Conservation (phyloP, 768 basidiomycete genomes). For the Pluteus cervinus region DNA sequence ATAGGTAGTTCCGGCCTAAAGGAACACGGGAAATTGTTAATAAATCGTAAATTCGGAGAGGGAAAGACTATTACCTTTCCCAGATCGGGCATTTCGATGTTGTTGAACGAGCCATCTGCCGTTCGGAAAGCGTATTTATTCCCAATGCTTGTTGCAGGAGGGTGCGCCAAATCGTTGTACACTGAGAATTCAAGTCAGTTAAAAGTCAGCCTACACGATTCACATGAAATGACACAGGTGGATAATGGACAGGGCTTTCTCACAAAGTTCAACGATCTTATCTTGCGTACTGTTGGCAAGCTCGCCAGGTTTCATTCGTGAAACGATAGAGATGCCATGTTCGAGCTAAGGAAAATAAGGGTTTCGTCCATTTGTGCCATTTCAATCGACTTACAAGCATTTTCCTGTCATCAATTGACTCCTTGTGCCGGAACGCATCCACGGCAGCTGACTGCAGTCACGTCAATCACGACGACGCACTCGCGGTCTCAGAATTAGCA, state of each 20-base stretch:
- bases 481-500: no score
- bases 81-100: constrained; percentile 59
- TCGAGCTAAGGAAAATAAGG: constrained; percentile 48
- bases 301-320: constrained; percentile 46
- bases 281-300: constrained; percentile 31
- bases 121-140: constrained; percentile 58
- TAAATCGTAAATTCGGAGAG: constrained; percentile 1
- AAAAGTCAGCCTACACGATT: constrained; percentile 1
- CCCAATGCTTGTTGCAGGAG: constrained; percentile 64
- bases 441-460: constrained; percentile 45
- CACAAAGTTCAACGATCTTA: constrained; percentile 52
- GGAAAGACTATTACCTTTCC: constrained; percentile 43
- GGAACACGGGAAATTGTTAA: no score
- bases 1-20: constrained; percentile 69
- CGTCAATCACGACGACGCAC: no score
- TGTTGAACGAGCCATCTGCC: constrained; percentile 78
- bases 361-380: constrained; percentile 17
- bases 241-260: no score
- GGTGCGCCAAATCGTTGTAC: constrained; percentile 79
- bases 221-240: background rate
- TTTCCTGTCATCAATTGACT: constrained; percentile 72
- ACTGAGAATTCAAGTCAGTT: no score
- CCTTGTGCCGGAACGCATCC: constrained; percentile 54
- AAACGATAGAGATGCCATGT: constrained; percentile 58
- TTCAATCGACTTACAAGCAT: no score